These are phyloP conservation scores for Mucor irregularis DNA, from an alignment of 371 early-diverging fungal genomes.

Conservation along the genomic window DNA sequence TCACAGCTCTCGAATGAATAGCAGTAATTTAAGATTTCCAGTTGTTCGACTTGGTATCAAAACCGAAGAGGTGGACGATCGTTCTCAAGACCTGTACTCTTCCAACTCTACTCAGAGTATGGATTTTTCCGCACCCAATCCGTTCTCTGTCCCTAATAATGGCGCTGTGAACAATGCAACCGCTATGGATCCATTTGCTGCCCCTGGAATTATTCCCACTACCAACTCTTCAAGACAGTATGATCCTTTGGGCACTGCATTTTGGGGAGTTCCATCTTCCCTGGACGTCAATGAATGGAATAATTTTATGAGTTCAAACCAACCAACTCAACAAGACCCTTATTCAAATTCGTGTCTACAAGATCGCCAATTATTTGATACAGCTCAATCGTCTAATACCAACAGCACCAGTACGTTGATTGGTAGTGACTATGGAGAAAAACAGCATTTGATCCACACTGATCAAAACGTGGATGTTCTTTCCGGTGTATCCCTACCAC, in stretches of 20 bases:
- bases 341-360: neutral
- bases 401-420: neutral
- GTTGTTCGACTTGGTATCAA: neutral
- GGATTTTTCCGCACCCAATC: neutral
- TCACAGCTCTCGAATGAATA: neutral
- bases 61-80: too few species aligned
- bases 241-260: slow-evolving; percentile 13
- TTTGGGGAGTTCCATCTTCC: slow-evolving; percentile 28
- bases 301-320: slow-evolving; percentile 11
- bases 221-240: slow-evolving; percentile 17
- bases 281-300: slow-evolving; percentile 31
- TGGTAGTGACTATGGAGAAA: neutral
- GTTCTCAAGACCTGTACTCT: too few species aligned
- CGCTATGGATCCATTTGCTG: slow-evolving; percentile 24
- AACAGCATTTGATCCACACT: slow-evolving; percentile 31
- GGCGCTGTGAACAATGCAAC: neutral
- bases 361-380: slow-evolving; percentile 9
- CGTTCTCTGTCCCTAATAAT: neutral
- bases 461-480: slow-evolving; percentile 39
- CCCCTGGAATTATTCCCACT: slow-evolving; percentile 33
- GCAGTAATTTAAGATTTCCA: slow-evolving; percentile 10
- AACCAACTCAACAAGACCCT: neutral
- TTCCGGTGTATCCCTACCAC: slow-evolving; percentile 29
- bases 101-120: neutral
- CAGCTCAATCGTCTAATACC: slow-evolving; percentile 17